A percentile compares a stretch with the other conserved stretches of the same genome.
Evolutionary conservation across 352 stramenopile genomes (phyloP).

Genomic region (Phytophthora melonis): DNA sequence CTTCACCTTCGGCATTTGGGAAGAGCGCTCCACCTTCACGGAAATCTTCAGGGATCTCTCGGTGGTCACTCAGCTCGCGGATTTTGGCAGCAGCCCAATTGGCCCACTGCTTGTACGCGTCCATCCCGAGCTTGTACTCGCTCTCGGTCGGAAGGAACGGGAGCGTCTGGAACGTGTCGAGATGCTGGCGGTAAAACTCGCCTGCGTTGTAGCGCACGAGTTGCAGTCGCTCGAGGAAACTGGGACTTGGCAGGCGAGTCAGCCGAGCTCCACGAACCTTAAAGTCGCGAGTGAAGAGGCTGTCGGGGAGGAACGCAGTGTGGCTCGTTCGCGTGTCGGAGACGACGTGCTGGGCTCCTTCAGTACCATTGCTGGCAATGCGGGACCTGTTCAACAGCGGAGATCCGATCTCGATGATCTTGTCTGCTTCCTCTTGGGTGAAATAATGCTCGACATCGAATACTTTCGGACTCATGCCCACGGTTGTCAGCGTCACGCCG

Average conservation of each 20-base stretch:
- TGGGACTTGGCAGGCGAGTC: constrained; percentile 61
- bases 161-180: constrained; percentile 77
- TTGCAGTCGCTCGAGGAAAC: constrained; percentile 69
- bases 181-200: constrained; percentile 84
- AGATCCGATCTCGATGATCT: constrained; percentile 56
- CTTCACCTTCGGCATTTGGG: constrained; percentile 50
- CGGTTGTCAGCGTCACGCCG: constrained; percentile 66
- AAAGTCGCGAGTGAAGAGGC: constrained; percentile 70
- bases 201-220: constrained; percentile 64
- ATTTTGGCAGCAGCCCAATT: constrained; percentile 12
- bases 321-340: constrained; percentile 66
- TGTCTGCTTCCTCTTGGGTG: constrained; percentile 51
- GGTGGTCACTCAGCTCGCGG: constrained; percentile 37
- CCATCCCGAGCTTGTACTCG: constrained; percentile 22
- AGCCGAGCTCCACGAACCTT: constrained; percentile 55
- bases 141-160: constrained; percentile 61
- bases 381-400: constrained; percentile 58
- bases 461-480: constrained; percentile 67
- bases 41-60: constrained; percentile 53
- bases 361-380: constrained; percentile 57
- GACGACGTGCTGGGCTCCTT: constrained; percentile 52
- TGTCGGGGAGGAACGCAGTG: constrained; percentile 69
- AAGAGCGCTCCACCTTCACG: constrained; percentile 58
- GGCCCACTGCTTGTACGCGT: too few relatives aligned
- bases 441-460: constrained; percentile 71